Percentiles rank a stretch among this genome's conserved stretches.
Evolutionary conservation across 495 filamentous ascomycete species (phyloP).

Genomic region (Aspergillus ostianus): DNA sequence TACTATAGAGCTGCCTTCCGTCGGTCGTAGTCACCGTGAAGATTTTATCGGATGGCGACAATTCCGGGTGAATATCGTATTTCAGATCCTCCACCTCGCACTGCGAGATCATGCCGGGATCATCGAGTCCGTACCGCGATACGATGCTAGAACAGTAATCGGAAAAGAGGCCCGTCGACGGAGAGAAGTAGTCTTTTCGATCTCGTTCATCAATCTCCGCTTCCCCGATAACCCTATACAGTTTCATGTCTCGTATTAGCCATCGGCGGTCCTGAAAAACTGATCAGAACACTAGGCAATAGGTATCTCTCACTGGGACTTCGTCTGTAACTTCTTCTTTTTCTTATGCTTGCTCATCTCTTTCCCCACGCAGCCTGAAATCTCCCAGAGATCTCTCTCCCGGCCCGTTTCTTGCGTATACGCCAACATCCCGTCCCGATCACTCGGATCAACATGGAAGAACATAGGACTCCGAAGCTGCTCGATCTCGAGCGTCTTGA

Average conservation of each 20-base stretch:
- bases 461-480: slow-evolving; percentile 67
- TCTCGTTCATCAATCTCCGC: slow-evolving; percentile 61
- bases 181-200: slow-evolving; percentile 64
- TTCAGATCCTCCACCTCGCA: slow-evolving; percentile 50
- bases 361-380: slow-evolving; percentile 60
- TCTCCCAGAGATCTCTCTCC: slow-evolving; percentile 53
- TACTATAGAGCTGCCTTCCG: slow-evolving; percentile 45
- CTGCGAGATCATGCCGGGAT: slow-evolving; percentile 43
- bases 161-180: slow-evolving; percentile 53
- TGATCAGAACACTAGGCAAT: not conserved
- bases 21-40: slow-evolving; percentile 53
- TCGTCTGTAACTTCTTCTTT: slow-evolving; percentile 43
- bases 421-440: slow-evolving; percentile 61
- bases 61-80: slow-evolving; percentile 38
- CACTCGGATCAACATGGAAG: slow-evolving; percentile 62
- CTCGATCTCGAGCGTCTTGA: slow-evolving; percentile 54
- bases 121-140: slow-evolving; percentile 49
- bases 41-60: slow-evolving; percentile 33
- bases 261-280: not conserved
- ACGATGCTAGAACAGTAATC: slow-evolving; percentile 55
- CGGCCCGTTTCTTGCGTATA: slow-evolving; percentile 52
- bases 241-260: not conserved
- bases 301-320: slow-evolving; percentile 16
- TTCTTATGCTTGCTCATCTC: slow-evolving; percentile 62
- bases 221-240: slow-evolving; percentile 26